phyloP scores from a whole-genome alignment of 768 basidiomycete genomes.

The Tulasnella sp. region DNA sequence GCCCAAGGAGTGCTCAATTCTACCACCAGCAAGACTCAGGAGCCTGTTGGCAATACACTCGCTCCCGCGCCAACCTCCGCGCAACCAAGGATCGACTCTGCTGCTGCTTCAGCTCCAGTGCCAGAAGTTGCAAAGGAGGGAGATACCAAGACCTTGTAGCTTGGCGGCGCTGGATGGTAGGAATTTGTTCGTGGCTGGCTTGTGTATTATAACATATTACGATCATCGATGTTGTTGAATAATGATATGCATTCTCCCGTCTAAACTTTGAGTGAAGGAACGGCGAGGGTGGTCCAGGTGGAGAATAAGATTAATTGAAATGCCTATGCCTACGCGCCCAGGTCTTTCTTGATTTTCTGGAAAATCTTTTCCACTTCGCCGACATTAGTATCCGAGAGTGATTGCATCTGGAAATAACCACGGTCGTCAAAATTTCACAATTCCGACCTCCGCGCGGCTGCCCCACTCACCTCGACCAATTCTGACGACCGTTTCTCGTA shows the following conservation, averaged over 20 bases:
- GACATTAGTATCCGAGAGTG: slow-evolving; percentile 54
- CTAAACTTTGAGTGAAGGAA: neutral
- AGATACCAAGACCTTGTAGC: neutral
- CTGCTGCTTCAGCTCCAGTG: neutral
- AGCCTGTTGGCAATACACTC: neutral
- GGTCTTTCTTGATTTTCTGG: slow-evolving; percentile 31
- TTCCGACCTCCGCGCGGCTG: neutral
- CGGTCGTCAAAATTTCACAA: neutral
- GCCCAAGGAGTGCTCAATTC: neutral
- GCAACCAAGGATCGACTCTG: neutral
- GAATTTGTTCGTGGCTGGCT: neutral
- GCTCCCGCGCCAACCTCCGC: neutral
- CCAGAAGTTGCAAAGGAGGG: neutral
- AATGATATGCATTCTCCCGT: neutral
- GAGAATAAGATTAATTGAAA: neutral
- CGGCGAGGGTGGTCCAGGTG: neutral
- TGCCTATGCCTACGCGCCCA: neutral
- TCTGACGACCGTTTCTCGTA: slow-evolving; percentile 62
- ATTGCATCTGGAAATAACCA: slow-evolving; percentile 53
- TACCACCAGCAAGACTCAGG: neutral
- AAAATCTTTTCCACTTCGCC: slow-evolving; percentile 61
- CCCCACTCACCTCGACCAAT: slow-evolving; percentile 52
- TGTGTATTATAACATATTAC: neutral
- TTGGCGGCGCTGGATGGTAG: neutral
- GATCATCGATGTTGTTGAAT: neutral